Base-by-base conservation (phyloP, 257 asterid genomes). In the Leonotis leonurus region DNA sequence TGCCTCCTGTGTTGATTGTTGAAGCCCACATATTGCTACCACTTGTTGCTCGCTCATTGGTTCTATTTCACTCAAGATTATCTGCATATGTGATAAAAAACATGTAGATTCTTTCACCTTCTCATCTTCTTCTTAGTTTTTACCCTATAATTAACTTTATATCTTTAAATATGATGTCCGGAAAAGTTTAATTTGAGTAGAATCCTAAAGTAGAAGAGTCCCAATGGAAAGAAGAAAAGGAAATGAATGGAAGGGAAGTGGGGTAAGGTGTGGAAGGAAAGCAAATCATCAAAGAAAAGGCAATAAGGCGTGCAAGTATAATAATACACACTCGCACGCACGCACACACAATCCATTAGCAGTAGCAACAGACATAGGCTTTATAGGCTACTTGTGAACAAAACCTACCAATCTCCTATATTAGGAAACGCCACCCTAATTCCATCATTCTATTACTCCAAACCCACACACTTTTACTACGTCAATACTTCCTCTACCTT, bases 41-140 rank as follows among this genome's bases (percentile, higher is more conserved):
- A 81, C 13, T 62, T 92, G 97, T 25, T 82, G 85, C 76, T 86
- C 95, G 3, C 84, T 73, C 60, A 92, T 54, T 56, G 95, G 84
- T 76, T 92, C 94, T 1, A 92, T 48, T 30, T 86, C 94, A 20
- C 61, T 70, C 77, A 78, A 29, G 2, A 87, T 67, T 25, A 92
- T 71, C 99, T 92, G 74, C 64, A 33, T n/a, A n/a, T n/a, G n/a
- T n/a, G n/a, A n/a, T n/a, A n/a, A n/a, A n/a, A n/a, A n/a, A n/a
- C n/a, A n/a, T n/a, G n/a, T n/a, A n/a, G n/a, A n/a, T n/a, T n/a
- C n/a, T n/a, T n/a, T n/a, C n/a, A n/a, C n/a, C n/a, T n/a, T n/a
- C n/a, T n/a, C n/a, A n/a, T n/a, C n/a, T n/a, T n/a, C n/a, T n/a
- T n/a, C n/a, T n/a, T n/a, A n/a, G n/a, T n/a, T n/a, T n/a, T n/a